phyloP scores from a whole-genome alignment of 2,329 filamentous ascomycete species.

The Colletotrichum sp. region DNA sequence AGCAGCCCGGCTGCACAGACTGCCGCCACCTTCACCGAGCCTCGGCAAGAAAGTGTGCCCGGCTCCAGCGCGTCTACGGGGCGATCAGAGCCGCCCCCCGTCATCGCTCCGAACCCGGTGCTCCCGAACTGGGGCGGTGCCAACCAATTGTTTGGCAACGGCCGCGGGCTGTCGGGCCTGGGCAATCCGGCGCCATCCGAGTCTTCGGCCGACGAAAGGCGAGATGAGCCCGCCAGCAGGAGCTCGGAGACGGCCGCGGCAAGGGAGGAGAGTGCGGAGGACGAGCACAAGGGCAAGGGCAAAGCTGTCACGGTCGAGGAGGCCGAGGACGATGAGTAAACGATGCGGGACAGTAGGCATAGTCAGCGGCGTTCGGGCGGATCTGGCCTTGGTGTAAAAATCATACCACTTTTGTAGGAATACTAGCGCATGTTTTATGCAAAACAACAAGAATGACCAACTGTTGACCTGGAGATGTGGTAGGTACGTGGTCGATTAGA shows the following conservation, averaged over 20 bases:
- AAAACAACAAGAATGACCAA: neutral
- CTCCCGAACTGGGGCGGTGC: slow-evolving; percentile 57
- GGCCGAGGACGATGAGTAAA: slow-evolving; percentile 39
- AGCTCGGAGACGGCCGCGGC: slow-evolving; percentile 1
- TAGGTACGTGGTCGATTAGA: neutral
- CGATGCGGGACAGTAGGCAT: neutral
- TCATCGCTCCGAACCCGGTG: slow-evolving; percentile 54
- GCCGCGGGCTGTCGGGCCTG: slow-evolving; percentile 12
- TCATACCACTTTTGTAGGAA: slow-evolving; percentile 18
- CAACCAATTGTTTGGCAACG: slow-evolving; percentile 50
- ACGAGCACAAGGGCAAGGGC: slow-evolving; percentile 44
- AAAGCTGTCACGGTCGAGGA: slow-evolving; percentile 54
- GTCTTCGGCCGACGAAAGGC: slow-evolving; percentile 8
- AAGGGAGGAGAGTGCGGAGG: slow-evolving; percentile 2
- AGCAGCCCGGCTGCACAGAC: neutral
- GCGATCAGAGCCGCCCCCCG: slow-evolving; percentile 31
- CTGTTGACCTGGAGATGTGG: neutral
- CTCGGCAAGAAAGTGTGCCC: neutral
- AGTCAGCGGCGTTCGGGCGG: slow-evolving; percentile 10
- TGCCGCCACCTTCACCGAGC: neutral
- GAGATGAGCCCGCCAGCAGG: neutral
- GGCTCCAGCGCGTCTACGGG: neutral
- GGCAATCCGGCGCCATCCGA: neutral
- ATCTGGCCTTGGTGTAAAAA: slow-evolving; percentile 14
- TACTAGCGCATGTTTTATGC: slow-evolving; percentile 1